Conservation (phyloP, 2,329 filamentous ascomycete genomes). For the Furcasterigmium furcatum region DNA sequence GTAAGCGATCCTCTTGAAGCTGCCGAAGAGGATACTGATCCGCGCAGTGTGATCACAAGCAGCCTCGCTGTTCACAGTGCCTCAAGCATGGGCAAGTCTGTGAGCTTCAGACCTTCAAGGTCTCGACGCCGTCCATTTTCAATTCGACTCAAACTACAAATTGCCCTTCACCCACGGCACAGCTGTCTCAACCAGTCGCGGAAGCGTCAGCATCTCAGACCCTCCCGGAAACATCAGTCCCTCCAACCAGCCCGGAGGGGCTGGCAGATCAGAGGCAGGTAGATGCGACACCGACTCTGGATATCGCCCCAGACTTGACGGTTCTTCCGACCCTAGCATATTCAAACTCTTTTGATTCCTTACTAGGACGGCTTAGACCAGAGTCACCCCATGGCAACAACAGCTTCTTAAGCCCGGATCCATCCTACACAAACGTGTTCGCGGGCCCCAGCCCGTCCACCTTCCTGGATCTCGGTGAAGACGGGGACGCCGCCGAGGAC, state of each 20-base stretch:
- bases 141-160: background rate
- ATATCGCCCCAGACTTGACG: too few species aligned
- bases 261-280: too few species aligned
- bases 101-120: conserved; percentile 12
- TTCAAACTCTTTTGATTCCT: too few species aligned
- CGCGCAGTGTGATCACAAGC: conserved; percentile 12
- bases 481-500: background rate
- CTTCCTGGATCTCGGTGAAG: background rate
- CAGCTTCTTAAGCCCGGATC: background rate
- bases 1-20: background rate
- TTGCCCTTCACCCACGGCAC: too few species aligned
- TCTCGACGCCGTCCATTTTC: conserved; percentile 5
- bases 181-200: too few species aligned
- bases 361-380: too few species aligned
- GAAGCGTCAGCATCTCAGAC: too few species aligned
- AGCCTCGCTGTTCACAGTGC: conserved; percentile 10
- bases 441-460: background rate
- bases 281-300: too few species aligned
- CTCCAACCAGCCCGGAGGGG: too few species aligned
- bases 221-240: too few species aligned
- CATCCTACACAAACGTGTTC: background rate
- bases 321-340: too few species aligned
- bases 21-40: background rate
- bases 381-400: background rate
- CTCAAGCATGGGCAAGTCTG: conserved; percentile 8